Conservation (phyloP, 2,329 filamentous ascomycete genomes). For the Fusarium sp. region DNA sequence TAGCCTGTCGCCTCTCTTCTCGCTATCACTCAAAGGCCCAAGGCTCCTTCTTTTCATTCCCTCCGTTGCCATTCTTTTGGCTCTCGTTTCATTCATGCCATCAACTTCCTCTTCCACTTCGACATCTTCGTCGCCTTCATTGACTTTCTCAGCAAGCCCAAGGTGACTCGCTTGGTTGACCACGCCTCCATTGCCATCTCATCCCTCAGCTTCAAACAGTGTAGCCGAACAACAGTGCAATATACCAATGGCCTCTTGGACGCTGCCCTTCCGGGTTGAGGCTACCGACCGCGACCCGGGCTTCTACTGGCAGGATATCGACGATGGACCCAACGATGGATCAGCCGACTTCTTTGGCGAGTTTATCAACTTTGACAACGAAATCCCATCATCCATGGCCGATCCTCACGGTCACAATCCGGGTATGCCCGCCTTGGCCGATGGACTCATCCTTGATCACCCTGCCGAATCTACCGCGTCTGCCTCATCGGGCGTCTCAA, state of each 20-base stretch:
- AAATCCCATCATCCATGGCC: slow-evolving; percentile 40
- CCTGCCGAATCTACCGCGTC: slow-evolving; percentile 51
- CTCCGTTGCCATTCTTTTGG: slow-evolving; percentile 34
- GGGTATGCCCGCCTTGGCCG: slow-evolving; percentile 43
- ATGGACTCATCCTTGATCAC: slow-evolving; percentile 48
- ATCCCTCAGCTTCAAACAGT: slow-evolving; percentile 17
- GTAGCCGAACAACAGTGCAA: slow-evolving; percentile 16
- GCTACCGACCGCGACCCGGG: slow-evolving; percentile 51
- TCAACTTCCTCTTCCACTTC: slow-evolving; percentile 33
- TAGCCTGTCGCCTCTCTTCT: slow-evolving; percentile 37
- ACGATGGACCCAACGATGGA: slow-evolving; percentile 47
- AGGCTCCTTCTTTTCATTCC: slow-evolving; percentile 37
- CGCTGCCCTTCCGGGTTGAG: slow-evolving; percentile 51
- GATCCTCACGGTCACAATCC: slow-evolving; percentile 38
- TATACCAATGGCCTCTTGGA: slow-evolving; percentile 53
- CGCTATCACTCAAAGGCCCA: slow-evolving; percentile 35
- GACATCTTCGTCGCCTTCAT: slow-evolving; percentile 32
- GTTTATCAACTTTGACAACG: slow-evolving; percentile 54
- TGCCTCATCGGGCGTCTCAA: slow-evolving; percentile 53
- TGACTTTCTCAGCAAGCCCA: slow-evolving; percentile 35
- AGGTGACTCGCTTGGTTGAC: slow-evolving; percentile 41
- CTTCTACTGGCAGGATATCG: slow-evolving; percentile 53
- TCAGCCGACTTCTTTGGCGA: slow-evolving; percentile 53
- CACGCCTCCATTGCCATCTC: slow-evolving; percentile 21
- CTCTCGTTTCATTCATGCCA: slow-evolving; percentile 39